phyloP scores from a whole-genome alignment of 2,329 filamentous ascomycete genomes.

The Colletotrichum zoysiae region DNA sequence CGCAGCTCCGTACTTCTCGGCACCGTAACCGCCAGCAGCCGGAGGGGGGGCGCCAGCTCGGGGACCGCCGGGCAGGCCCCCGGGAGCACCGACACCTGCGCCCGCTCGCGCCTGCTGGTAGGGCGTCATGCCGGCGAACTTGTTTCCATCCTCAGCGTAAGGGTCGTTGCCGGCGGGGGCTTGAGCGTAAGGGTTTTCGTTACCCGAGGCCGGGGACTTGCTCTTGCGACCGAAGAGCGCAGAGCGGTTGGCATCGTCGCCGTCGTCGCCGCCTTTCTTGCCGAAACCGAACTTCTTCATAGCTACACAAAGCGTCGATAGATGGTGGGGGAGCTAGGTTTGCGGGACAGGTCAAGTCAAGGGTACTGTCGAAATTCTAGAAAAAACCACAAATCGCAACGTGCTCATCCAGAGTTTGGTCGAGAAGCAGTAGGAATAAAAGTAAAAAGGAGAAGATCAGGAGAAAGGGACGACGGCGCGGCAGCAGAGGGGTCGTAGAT shows the following conservation, averaged over 20 bases:
- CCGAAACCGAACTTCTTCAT: slow-evolving; percentile 74
- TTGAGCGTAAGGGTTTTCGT: slow-evolving; percentile 71
- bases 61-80: slow-evolving; percentile 53
- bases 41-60: slow-evolving; percentile 45
- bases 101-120: slow-evolving; percentile 46
- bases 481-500: slow-evolving; percentile 14
- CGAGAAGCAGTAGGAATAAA: slow-evolving; percentile 14
- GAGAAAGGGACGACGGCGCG: slow-evolving; percentile 18
- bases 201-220: slow-evolving; percentile 57
- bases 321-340: slow-evolving; percentile 20
- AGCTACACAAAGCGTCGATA: slow-evolving; percentile 39
- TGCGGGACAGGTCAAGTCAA: neutral
- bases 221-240: slow-evolving; percentile 69
- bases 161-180: slow-evolving; percentile 61
- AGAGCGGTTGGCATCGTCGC: slow-evolving; percentile 63
- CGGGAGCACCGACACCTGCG: slow-evolving; percentile 48
- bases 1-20: slow-evolving; percentile 64
- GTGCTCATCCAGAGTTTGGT: slow-evolving; percentile 31
- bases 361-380: slow-evolving; percentile 3
- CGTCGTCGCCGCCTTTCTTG: slow-evolving; percentile 67
- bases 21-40: slow-evolving; percentile 63
- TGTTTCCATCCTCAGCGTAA: slow-evolving; percentile 62
- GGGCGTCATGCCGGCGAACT: slow-evolving; percentile 59
- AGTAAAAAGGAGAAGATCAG: slow-evolving; percentile 19
- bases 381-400: slow-evolving; percentile 31